Percentiles rank a stretch among this genome's conserved stretches.
Conservation (phyloP, 1,284 basidiomycete species). For the Schizophyllum commune region DNA sequence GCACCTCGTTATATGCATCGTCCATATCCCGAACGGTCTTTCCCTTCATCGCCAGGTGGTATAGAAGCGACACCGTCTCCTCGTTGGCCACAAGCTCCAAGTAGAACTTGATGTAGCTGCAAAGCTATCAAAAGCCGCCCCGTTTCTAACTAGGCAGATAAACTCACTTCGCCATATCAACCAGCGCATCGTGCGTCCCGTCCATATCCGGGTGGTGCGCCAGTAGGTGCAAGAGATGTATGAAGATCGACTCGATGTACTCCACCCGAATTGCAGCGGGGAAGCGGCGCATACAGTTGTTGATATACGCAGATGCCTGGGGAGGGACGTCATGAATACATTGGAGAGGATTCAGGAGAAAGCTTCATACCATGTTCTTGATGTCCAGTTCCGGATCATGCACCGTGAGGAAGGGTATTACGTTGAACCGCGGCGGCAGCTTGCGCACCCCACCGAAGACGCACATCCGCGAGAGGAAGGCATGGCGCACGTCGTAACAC, state of each 20-base stretch:
- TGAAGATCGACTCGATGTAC: slow-evolving; percentile 75
- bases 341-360: background rate
- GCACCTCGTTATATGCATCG: slow-evolving; percentile 60
- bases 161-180: slow-evolving; percentile 66
- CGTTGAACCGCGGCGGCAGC: slow-evolving; percentile 69
- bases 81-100: slow-evolving; percentile 66
- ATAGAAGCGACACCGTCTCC: slow-evolving; percentile 81
- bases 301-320: slow-evolving; percentile 56
- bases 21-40: slow-evolving; percentile 83
- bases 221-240: slow-evolving; percentile 80
- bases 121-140: background rate
- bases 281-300: slow-evolving; percentile 36
- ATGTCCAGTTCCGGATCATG: slow-evolving; percentile 89
- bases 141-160: background rate
- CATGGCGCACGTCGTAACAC: slow-evolving; percentile 78
- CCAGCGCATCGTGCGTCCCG: slow-evolving; percentile 49
- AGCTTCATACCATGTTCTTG: slow-evolving; percentile 40
- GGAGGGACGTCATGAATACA: slow-evolving; percentile 2
- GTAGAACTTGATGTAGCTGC: slow-evolving; percentile 86
- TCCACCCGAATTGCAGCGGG: slow-evolving; percentile 52
- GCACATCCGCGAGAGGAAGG: slow-evolving; percentile 73
- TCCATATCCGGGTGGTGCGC: slow-evolving; percentile 93
- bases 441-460: slow-evolving; percentile 52
- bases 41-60: slow-evolving; percentile 73
- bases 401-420: slow-evolving; percentile 82